Conservation (phyloP, 2,329 filamentous ascomycete genomes). For the Fusarium sp. region DNA sequence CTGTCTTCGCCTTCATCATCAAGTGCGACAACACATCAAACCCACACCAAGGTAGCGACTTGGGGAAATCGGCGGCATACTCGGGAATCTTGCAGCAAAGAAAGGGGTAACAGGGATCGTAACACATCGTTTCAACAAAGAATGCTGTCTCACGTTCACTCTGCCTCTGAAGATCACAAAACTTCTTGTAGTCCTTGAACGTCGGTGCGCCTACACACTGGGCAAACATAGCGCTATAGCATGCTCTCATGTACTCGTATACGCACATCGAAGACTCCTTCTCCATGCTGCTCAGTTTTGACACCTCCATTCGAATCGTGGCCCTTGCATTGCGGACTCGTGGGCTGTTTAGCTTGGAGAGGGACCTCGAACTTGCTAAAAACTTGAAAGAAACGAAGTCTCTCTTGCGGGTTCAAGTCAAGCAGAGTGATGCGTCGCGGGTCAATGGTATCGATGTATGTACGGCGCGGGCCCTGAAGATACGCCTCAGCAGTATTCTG, state of each 20-base stretch:
- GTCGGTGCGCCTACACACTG: neutral
- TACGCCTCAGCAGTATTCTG: neutral
- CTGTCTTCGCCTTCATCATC: neutral
- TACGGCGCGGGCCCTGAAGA: neutral
- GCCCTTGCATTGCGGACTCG: neutral
- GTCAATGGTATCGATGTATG: neutral
- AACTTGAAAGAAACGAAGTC: neutral
- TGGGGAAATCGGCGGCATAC: fast-evolving
- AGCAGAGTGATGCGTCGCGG: neutral
- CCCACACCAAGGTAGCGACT: neutral
- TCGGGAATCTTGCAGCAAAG: fast-evolving
- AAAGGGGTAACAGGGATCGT: neutral
- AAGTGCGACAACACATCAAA: neutral
- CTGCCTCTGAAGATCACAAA: neutral
- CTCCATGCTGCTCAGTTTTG: neutral
- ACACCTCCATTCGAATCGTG: too few relatives aligned
- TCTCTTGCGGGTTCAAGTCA: neutral
- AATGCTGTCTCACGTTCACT: neutral
- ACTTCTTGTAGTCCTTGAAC: neutral
- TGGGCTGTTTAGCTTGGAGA: neutral
- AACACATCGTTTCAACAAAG: neutral
- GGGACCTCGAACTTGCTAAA: neutral
- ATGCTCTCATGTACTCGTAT: neutral
- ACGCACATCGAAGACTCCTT: neutral
- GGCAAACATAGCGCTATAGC: neutral